Percentiles rank a stretch among this genome's conserved stretches.
Conservation (phyloP, 1,284 basidiomycete species). For the Puccinia coronata region DNA sequence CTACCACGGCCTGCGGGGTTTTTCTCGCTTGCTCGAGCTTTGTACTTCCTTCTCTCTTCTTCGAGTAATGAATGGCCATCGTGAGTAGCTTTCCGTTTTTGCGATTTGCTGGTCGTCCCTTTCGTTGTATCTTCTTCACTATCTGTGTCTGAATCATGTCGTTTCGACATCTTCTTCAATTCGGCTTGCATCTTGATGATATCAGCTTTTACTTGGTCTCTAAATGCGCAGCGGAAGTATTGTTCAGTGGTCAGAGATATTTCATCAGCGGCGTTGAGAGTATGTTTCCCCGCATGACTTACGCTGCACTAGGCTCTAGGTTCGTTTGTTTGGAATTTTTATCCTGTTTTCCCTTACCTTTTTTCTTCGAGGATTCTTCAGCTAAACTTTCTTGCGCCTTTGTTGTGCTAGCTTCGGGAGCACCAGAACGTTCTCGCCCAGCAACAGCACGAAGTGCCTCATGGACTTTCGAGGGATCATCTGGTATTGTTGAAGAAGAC, state of each 20-base stretch:
- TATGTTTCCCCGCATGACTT: conserved; percentile 60
- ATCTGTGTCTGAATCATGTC: conserved; percentile 31
- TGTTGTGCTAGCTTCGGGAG: neutral
- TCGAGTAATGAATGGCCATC: conserved; percentile 36
- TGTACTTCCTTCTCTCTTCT: conserved; percentile 32
- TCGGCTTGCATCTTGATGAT: conserved; percentile 85
- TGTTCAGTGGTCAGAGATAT: neutral
- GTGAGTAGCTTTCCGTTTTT: conserved; percentile 22
- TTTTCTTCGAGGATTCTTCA: neutral
- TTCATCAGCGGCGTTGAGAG: neutral
- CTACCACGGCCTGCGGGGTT: conserved; percentile 1
- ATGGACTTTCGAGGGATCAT: conserved; percentile 70
- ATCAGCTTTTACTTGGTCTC: conserved; percentile 70
- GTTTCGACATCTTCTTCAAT: conserved; percentile 65
- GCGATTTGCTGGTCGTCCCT: conserved; percentile 4
- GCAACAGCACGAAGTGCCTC: conserved; percentile 57
- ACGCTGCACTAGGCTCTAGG: conserved; percentile 51
- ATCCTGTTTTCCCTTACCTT: conserved; percentile 1
- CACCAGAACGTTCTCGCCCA: conserved; percentile 1
- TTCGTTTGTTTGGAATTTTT: neutral
- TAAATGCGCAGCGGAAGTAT: conserved; percentile 56
- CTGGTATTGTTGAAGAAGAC: conserved; percentile 21
- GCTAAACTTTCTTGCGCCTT: neutral
- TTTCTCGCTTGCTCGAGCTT: conserved; percentile 14
- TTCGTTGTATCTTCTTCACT: conserved; percentile 27